phyloP scores from a whole-genome alignment of 805 yeast species.

The Komagataella populi region DNA sequence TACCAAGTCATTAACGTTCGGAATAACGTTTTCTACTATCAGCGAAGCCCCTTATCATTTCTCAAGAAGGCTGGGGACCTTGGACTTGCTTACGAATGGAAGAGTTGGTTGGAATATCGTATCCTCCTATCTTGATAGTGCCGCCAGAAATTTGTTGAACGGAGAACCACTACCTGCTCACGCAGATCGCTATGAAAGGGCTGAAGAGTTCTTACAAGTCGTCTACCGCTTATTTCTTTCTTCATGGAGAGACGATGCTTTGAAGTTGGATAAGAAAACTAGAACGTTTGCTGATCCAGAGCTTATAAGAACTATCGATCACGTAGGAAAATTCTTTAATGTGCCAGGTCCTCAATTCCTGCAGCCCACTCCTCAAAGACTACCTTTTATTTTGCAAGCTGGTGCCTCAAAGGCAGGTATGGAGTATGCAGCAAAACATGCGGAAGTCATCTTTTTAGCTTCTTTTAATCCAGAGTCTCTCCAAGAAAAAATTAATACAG shows the following conservation, averaged over 20 bases:
- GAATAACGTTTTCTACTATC: conserved; percentile 17
- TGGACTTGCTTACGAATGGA: conserved; percentile 18
- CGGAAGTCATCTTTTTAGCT: conserved; percentile 15
- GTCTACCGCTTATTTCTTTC: conserved; percentile 15
- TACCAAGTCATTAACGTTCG: conserved; percentile 16
- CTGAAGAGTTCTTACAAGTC: conserved; percentile 16
- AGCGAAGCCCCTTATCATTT: conserved; percentile 18
- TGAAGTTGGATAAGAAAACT: conserved; percentile 11
- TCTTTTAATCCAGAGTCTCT: conserved; percentile 13
- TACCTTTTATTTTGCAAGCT: conserved; percentile 17
- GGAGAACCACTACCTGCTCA: conserved; percentile 14
- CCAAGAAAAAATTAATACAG: conserved; percentile 14
- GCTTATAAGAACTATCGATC: conserved; percentile 13
- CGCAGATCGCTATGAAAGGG: conserved; percentile 15
- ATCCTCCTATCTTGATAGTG: conserved; percentile 15
- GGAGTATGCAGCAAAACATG: conserved; percentile 17
- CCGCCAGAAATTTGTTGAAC: conserved; percentile 15
- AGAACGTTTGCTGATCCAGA: conserved; percentile 16
- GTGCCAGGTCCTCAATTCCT: conserved; percentile 15
- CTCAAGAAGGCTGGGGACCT: conserved; percentile 16
- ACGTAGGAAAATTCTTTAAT: conserved; percentile 14
- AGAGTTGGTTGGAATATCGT: conserved; percentile 20
- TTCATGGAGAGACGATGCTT: conserved; percentile 19
- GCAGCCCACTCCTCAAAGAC: conserved; percentile 17
- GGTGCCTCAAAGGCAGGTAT: conserved; percentile 16